These are phyloP conservation scores for Kwoniella sp. DNA, from an alignment of 768 basidiomycete species.

Conservation along the genomic window DNA sequence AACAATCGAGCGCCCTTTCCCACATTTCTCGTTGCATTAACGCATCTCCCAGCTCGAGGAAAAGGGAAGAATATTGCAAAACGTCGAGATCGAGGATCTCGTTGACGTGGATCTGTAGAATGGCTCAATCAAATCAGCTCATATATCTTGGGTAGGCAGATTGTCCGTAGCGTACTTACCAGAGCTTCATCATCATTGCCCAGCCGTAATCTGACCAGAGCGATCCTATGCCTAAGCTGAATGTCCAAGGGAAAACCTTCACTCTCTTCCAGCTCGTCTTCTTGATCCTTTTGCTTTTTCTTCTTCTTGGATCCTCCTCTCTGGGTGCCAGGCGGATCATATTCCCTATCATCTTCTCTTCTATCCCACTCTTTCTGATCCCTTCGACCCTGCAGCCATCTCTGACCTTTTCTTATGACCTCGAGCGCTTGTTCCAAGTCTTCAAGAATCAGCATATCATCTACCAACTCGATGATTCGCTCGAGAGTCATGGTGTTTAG, in stretches of 20 bases:
- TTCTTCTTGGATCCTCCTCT: conserved; percentile 37
- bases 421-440: conserved; percentile 70
- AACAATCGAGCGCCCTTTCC: conserved; percentile 76
- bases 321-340: conserved; percentile 60
- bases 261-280: conserved; percentile 61
- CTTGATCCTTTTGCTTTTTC: conserved; percentile 54
- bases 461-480: conserved; percentile 74
- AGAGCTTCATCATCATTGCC: conserved; percentile 79
- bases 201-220: conserved; percentile 76
- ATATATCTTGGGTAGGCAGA: no score
- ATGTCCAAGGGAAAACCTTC: conserved; percentile 70
- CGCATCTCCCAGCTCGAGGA: conserved; percentile 81
- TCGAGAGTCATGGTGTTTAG: conserved; percentile 42
- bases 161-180: no score
- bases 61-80: conserved; percentile 73
- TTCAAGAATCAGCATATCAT: conserved; percentile 73
- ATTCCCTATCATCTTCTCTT: conserved; percentile 86
- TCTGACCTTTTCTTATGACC: conserved; percentile 70
- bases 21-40: conserved; percentile 76
- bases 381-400: conserved; percentile 90
- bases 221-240: conserved; percentile 79
- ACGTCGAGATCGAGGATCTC: conserved; percentile 72
- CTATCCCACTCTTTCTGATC: conserved; percentile 75
- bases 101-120: conserved; percentile 70
- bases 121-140: background rate